Conservation (phyloP, 257 asterid genomes). For the Rauvolfia tetraphylla region DNA sequence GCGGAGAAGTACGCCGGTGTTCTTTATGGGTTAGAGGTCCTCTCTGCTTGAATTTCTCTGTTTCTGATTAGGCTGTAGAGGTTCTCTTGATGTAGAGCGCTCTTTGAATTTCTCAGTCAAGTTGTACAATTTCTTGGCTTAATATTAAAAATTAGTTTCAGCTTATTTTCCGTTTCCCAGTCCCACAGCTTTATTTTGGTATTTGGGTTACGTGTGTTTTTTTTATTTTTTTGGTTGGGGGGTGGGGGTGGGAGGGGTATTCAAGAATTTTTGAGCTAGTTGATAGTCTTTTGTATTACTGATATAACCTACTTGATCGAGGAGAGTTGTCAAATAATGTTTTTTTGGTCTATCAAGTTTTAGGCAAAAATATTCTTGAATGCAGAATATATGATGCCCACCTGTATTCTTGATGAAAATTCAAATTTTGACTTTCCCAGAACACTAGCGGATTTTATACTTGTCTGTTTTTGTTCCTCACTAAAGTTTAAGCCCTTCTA, state of each 20-base stretch:
- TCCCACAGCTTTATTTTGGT: neutral
- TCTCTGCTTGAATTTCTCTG: slow-evolving; percentile 20
- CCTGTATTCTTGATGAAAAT: neutral
- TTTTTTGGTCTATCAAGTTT: neutral
- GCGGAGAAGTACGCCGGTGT: slow-evolving; percentile 59
- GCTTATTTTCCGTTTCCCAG: neutral
- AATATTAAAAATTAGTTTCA: slow-evolving; percentile 5
- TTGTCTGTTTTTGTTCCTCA: neutral
- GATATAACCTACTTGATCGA: no score
- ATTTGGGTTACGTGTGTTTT: neutral
- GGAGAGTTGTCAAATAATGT: neutral
- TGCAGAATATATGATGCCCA: neutral
- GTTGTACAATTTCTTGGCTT: slow-evolving; percentile 6
- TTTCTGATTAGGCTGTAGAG: slow-evolving; percentile 15
- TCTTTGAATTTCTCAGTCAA: slow-evolving; percentile 12
- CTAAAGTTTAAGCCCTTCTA: neutral
- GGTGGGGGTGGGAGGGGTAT: neutral
- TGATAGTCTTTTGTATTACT: neutral
- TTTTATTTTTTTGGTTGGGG: no score
- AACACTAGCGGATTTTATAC: neutral
- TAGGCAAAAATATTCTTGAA: neutral
- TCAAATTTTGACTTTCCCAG: neutral
- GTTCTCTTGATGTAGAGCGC: slow-evolving; percentile 32
- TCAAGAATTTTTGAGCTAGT: neutral
- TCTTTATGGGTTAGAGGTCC: slow-evolving; percentile 77